Conservation (phyloP, 2,329 filamentous ascomycete species). For the Gaeumannomyces tritici region DNA sequence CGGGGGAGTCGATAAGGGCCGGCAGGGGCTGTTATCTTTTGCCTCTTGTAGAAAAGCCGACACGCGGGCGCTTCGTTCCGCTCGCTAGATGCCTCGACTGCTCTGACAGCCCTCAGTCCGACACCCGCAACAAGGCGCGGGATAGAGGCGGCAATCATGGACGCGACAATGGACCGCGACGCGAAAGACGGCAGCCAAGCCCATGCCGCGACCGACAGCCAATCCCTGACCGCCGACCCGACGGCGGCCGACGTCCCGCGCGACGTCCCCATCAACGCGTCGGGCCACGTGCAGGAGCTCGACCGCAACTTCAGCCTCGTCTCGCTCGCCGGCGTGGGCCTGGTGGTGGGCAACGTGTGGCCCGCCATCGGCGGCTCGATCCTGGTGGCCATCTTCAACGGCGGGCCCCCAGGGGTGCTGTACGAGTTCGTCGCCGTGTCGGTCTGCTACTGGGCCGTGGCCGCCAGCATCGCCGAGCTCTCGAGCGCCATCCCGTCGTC, state of each 20-base stretch:
- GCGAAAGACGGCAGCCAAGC: background rate
- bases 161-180: background rate
- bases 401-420: conserved; percentile 50
- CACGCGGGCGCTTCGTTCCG: too few species aligned
- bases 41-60: too few species aligned
- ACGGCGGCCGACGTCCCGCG: too few species aligned
- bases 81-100: background rate
- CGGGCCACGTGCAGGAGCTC: background rate
- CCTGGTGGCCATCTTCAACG: conserved; percentile 46
- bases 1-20: too few species aligned
- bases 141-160: background rate
- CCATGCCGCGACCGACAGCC: background rate
- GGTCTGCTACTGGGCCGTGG: conserved; percentile 47
- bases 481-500: conserved; percentile 52
- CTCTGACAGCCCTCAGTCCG: background rate
- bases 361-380: conserved; percentile 32
- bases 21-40: too few species aligned
- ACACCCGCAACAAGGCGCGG: background rate
- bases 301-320: conserved; percentile 25
- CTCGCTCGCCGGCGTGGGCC: conserved; percentile 28
- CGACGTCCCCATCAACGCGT: background rate
- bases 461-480: conserved; percentile 49
- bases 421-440: conserved; percentile 40
- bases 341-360: conserved; percentile 33
- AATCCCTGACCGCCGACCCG: too few species aligned